Percentiles rank a stretch among this genome's conserved stretches.
Conservation (phyloP, 257 asterid species). For the Ilex asprella region DNA sequence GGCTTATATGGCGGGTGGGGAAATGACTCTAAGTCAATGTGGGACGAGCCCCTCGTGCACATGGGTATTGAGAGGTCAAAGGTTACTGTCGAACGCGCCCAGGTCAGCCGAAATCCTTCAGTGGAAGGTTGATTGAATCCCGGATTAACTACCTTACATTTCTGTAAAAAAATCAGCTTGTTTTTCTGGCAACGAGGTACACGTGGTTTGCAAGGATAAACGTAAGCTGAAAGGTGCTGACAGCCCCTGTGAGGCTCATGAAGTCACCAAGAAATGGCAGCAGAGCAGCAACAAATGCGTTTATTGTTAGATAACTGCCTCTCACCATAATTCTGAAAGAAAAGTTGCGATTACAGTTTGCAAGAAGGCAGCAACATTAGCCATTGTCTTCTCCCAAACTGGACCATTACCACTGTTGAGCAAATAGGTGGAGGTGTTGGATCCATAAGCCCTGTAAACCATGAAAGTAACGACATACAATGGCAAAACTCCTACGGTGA, state of each 20-base stretch:
- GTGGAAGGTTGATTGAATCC: no score
- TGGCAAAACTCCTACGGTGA: slow-evolving; percentile 11
- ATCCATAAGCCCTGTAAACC: slow-evolving; percentile 13
- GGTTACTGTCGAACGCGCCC: no score
- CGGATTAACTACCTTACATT: no score
- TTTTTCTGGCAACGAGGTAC: slow-evolving; percentile 68
- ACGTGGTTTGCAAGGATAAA: slow-evolving; percentile 97
- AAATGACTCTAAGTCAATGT: no score
- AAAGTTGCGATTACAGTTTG: slow-evolving; percentile 40
- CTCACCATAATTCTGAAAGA: slow-evolving; percentile 64
- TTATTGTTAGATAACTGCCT: slow-evolving; percentile 69
- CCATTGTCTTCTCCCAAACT: slow-evolving; percentile 5
- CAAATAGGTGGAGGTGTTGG: slow-evolving; percentile 5
- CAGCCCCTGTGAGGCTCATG: slow-evolving; percentile 97
- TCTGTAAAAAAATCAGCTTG: slow-evolving; percentile 45
- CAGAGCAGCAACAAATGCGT: slow-evolving; percentile 71
- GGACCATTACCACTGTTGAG: slow-evolving; percentile 12
- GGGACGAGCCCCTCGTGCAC: no score
- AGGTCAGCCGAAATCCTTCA: no score
- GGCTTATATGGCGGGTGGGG: no score
- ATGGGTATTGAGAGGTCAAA: no score
- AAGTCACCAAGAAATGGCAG: slow-evolving; percentile 93
- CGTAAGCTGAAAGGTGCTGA: slow-evolving; percentile 89
- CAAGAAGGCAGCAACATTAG: slow-evolving; percentile 7
- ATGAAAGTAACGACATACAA: slow-evolving; percentile 10